Evolutionary conservation across 495 filamentous ascomycete species (phyloP), one percentile per base, ranked within the genome.

Genomic region (Hypoxylon intermedium): DNA sequence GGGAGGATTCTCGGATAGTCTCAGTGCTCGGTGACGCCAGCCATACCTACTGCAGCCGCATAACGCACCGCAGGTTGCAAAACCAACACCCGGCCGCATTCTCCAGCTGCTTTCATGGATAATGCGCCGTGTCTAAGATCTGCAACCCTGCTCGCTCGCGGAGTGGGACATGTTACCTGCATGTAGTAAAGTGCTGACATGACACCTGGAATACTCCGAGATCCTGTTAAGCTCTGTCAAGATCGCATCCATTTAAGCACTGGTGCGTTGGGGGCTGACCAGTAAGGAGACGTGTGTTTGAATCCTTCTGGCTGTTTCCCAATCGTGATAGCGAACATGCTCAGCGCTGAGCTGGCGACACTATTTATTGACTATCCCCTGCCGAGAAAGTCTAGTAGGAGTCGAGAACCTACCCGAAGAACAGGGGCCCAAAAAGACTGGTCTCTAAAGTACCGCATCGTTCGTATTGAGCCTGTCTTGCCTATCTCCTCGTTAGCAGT

Each of bases 131-230:
- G 20, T 6, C 28, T 16, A 38, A 57, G 43, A 33, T 33, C 42
- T 34, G 2, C 13, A 5, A 16, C 53, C 42, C 42, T 45, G 41
- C 34, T 20, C 31, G 20, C 2, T 12, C 5, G 19, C 16, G 3
- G 23, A 16, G 42, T 56, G 33, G 28, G 51, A 19, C 16, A 9
- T 23, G 38, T 26, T 21, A 45, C 42, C 31, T 56, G n/a, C 43
- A 56, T 40, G 30, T 21, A 38, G 53, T 56, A 56, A 56, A 40
- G 43, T 56, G 53, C 53, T 47, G 47, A 40, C 53, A 19, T 24
- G 11, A 26, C 41, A 21, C 23, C 38, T 37, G 19, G 31, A 43
- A 54, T 54, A 23, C 30, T 54, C 49, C 40, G 41, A 37, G 51
- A 20, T 46, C 51, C 41, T 45, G 20, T 45, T 16, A 28, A 60